A percentile compares a stretch with the other conserved stretches of the same genome.
These are phyloP conservation scores for Solanum piurae DNA, from an alignment of 257 asterid genomes.

Conservation along the genomic window DNA sequence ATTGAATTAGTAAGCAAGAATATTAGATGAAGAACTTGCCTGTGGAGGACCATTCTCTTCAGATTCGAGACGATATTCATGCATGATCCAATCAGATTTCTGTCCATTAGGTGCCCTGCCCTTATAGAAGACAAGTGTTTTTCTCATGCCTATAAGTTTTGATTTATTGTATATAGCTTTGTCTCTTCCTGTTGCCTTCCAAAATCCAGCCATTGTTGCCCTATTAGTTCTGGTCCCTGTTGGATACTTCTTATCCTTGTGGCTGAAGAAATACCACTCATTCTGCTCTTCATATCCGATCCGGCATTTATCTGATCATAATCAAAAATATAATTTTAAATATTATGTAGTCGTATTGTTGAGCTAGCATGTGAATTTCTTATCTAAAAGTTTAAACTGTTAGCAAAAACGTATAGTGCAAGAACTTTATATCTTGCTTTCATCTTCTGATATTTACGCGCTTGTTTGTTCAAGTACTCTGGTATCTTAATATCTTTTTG, in stretches of 20 bases:
- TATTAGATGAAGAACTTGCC: conserved; percentile 18
- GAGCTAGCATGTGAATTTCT: background rate
- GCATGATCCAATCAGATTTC: conserved; percentile 70
- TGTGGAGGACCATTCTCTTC: conserved; percentile 55
- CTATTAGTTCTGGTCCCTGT: conserved; percentile 64
- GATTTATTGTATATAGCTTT: conserved; percentile 43
- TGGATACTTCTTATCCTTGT: conserved; percentile 61
- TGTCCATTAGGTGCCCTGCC: conserved; percentile 73
- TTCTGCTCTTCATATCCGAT: conserved; percentile 63
- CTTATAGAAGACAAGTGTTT: conserved; percentile 66
- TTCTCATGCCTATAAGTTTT: conserved; percentile 61
- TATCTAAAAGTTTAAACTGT: background rate
- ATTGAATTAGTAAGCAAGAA: background rate
- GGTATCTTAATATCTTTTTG: background rate
- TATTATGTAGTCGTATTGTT: background rate
- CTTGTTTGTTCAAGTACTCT: background rate
- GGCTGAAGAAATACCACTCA: conserved; percentile 69
- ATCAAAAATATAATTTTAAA: background rate
- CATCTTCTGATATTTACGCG: background rate
- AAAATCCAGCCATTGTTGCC: conserved; percentile 65
- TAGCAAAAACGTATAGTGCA: background rate
- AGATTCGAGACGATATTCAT: conserved; percentile 56
- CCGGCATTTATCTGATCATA: conserved; percentile 42
- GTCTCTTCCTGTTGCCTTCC: conserved; percentile 75
- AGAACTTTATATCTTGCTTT: background rate